Evolutionary conservation across 2,329 filamentous ascomycete genomes (phyloP).

Genomic region (Alternaria postmessia): DNA sequence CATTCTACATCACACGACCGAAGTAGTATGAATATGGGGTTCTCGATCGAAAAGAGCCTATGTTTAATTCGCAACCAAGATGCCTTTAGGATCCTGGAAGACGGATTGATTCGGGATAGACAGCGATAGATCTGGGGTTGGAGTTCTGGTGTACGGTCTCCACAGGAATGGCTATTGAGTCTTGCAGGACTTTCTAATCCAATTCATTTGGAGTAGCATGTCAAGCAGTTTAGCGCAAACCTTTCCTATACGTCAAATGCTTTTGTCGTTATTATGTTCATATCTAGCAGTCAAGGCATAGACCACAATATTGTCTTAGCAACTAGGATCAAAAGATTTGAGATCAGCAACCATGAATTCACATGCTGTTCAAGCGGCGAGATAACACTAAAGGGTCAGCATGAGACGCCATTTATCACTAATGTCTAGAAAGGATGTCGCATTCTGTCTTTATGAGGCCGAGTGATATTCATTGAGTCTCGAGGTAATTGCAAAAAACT

Average conservation of each 20-base stretch:
- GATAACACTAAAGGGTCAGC: conserved; percentile 25
- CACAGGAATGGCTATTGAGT: not conserved
- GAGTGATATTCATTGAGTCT: conserved; percentile 20
- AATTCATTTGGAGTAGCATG: conserved; percentile 27
- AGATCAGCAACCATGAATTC: conserved; percentile 40
- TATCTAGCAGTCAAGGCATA: conserved; percentile 34
- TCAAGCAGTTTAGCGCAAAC: conserved; percentile 38
- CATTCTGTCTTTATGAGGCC: not conserved
- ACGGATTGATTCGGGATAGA: not conserved
- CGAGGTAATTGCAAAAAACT: conserved; percentile 33
- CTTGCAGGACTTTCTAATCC: conserved; percentile 26
- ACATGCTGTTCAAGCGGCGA: conserved; percentile 29
- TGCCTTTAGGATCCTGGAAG: not conserved
- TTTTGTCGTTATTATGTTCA: conserved; percentile 29
- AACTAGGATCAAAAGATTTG: conserved; percentile 38
- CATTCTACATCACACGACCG: not conserved
- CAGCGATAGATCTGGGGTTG: not conserved
- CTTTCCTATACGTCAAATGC: conserved; percentile 34
- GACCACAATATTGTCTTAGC: conserved; percentile 19
- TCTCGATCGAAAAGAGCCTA: not conserved
- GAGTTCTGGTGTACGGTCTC: not conserved
- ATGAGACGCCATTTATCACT: conserved; percentile 28
- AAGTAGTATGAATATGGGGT: not conserved
- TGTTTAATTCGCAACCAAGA: not conserved
- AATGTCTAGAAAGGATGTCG: conserved; percentile 31